Base-by-base conservation (phyloP, 1,139 yeast genomes). In the Zygoascus hellenicus region DNA sequence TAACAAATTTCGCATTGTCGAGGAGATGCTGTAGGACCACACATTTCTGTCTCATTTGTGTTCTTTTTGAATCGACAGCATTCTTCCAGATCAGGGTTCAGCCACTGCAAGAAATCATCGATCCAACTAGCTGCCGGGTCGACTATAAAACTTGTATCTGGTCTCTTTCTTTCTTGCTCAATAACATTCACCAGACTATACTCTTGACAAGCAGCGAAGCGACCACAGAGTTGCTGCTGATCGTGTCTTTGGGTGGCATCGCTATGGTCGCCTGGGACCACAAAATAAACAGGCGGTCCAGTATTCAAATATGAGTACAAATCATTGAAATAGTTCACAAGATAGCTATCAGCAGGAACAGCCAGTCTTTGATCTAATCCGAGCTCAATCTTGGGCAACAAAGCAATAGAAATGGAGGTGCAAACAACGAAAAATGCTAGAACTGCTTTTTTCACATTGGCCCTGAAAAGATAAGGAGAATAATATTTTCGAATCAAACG, bases 361-460 rank as follows among this genome's bases (percentile, higher is more conserved):
- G 97, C 97, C 39, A 83, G 70, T 49, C 95, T 75, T 64, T 92
- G 97, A 61, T 92, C 97, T 29, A 92, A 74, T 0, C 97, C 98
- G 35, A 85, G 71, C 50, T 81, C 66, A 22, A 90, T 72, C 11
- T 68, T 67, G 0, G 97, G 97, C 14, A 89, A 58, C 7, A 84
- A 63, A 22, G 84, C 72, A 10, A 90, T 63, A 0, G 95, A 83
- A 1, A 83, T 48, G 0, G 90, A 86, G 9, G 84, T 68, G 78
- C 88, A 75, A 0, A 77, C 58, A 7, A 78, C 62, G 58, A 89
- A 88, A 0, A 77, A 36, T 0, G 76, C 66, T 5, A 84, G 50
- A 2, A 87, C 67, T 32, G 70, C 67, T 2, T 78, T 75, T 54
- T 73, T 75, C 35, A 70, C 69, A 5, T 74, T 70, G 5, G 68